These are phyloP conservation scores for Platanthera guangdongensis DNA, from an alignment of 106 monocot species.

Conservation along the genomic window DNA sequence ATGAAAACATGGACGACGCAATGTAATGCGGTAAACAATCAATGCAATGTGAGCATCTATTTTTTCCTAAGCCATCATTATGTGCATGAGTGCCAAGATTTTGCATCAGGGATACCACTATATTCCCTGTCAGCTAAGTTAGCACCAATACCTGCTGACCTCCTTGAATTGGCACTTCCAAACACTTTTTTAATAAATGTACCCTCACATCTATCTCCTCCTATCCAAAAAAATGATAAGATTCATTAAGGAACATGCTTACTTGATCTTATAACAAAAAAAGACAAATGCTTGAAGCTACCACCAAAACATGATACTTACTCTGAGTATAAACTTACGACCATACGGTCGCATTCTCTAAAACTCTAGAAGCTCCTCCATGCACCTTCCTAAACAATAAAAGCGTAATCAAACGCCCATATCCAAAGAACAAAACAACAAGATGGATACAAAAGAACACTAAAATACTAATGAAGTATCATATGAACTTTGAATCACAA, in stretches of 20 bases:
- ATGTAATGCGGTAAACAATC: slow-evolving; percentile 89
- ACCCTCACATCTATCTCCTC: background rate
- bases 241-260: background rate
- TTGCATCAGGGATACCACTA: slow-evolving; percentile 4
- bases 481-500: too few species aligned
- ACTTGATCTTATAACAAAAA: background rate
- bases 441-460: background rate
- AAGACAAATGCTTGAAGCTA: background rate
- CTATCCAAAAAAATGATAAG: slow-evolving; percentile 2
- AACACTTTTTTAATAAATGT: background rate
- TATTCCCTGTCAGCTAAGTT: background rate
- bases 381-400: background rate
- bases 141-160: background rate
- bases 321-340: background rate
- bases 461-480: background rate
- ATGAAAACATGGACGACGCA: too few species aligned
- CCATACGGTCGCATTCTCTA: background rate
- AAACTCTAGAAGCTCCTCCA: background rate
- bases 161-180: background rate
- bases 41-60: slow-evolving; percentile 73
- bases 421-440: background rate
- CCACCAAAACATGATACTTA: background rate
- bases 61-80: background rate
- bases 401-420: background rate
- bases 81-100: background rate